These are phyloP conservation scores for Cryptococcus wingfieldii DNA, from an alignment of 1,284 basidiomycete species.

Conservation along the genomic window DNA sequence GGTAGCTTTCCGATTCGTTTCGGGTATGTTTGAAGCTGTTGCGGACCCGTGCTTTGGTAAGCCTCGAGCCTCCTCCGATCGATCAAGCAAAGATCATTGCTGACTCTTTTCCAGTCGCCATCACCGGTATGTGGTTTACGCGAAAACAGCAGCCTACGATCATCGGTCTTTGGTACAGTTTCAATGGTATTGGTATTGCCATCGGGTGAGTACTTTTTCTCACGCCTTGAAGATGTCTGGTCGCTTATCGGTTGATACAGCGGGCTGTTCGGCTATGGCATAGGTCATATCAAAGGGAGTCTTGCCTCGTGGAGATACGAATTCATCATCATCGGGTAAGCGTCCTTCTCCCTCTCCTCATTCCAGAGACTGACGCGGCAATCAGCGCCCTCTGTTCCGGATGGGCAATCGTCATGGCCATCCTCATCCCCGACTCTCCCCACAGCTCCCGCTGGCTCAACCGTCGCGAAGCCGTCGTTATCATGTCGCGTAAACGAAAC, in stretches of 20 bases:
- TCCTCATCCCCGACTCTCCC: slow-evolving; percentile 37
- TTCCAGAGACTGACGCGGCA: neutral
- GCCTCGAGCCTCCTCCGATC: neutral
- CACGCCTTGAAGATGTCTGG: neutral
- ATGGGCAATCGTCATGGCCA: slow-evolving; percentile 36
- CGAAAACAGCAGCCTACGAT: slow-evolving; percentile 38
- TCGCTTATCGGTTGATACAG: slow-evolving; percentile 23
- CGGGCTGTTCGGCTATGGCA: slow-evolving; percentile 37
- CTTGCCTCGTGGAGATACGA: slow-evolving; percentile 44
- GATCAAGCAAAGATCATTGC: neutral
- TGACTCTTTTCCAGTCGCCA: slow-evolving; percentile 16
- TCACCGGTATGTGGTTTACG: slow-evolving; percentile 38
- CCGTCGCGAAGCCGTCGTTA: slow-evolving; percentile 41
- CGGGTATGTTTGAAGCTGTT: slow-evolving; percentile 48
- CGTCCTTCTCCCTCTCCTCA: neutral
- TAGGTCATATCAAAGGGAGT: slow-evolving; percentile 36
- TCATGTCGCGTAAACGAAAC: slow-evolving; percentile 43
- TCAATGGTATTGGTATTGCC: slow-evolving; percentile 34
- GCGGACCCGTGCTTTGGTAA: slow-evolving; percentile 39
- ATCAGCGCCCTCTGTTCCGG: slow-evolving; percentile 23
- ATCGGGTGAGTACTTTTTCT: neutral
- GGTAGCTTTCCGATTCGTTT: slow-evolving; percentile 47
- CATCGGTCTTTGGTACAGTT: slow-evolving; percentile 38
- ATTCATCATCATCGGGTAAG: slow-evolving; percentile 41
- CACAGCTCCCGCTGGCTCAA: slow-evolving; percentile 35